Evolutionary conservation across 2,329 filamentous ascomycete species (phyloP), one percentile per base, ranked within the genome.

Genomic region (Balansia obtecta): DNA sequence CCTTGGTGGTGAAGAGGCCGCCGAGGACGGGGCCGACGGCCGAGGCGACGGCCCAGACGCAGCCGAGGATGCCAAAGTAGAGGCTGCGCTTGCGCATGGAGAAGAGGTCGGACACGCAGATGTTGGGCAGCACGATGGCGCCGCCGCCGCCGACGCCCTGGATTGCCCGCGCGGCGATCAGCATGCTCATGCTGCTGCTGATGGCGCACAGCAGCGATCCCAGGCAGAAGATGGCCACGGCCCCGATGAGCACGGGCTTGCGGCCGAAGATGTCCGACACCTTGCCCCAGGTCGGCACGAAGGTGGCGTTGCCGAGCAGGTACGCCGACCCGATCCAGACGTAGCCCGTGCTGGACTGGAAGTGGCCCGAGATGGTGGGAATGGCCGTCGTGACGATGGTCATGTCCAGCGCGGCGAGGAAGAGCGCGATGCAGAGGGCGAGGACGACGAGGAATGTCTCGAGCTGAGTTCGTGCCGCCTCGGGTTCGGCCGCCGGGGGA

Each of bases 321-420:
- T 86, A 91, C 2, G 85, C 80, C 38, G 77, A 80, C 13, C 86
- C 86, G 54, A 91, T 82, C 87, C 86, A 90, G 48, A 82, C 77
- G 65, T 89, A 90, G 22, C 85, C 85, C 15, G 77, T 70, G 3
- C 79, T 79, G 6, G 84, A 85, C 43, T 80, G 61, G 53, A 90
- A 77, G 53, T 85, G 72, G 34, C 67, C 65, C 5, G 78, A 73
- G 55, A 87, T 86, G 13, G 79, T 80, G 0, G 83, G 82, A 5
- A 85, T 71, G 6, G 82, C 80, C 0, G 82, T 85, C 11, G 83
- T 75, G 56, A 86, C 71, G 60, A 85, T 83, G 32, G 80, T 84
- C 48, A 73, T 67, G 58, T 79, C 76, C 48, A 79, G 68, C 0
- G 76, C 75, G 2, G 75, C 75, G 34, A 79, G 68, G 61, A 79